Base-by-base conservation (phyloP, 345 rosid genomes). In the Triadica sebifera region DNA sequence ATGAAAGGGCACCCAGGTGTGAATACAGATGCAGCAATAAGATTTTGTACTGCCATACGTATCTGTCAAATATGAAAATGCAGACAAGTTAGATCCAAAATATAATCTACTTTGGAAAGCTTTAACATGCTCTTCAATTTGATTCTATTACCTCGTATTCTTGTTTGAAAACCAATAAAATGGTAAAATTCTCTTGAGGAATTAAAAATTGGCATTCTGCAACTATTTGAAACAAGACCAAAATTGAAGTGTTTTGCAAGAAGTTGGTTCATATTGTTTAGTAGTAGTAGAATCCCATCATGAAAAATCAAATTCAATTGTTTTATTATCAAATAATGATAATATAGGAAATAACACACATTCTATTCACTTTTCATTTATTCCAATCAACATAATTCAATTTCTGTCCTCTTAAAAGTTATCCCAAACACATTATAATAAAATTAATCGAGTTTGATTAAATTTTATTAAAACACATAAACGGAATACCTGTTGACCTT, bases 11-110 rank as follows among this genome's bases (percentile, higher is more conserved):
- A 61, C 97, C 97, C 74, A 93, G 50, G 84, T 87, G 89, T 50
- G 99, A 89, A 85, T 91, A 95, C 78, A 95, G 76, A 81, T 95
- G 99, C 83, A 95, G 67, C 85, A 95, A 81, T 70, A 89, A 86
- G 79, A 91, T 84, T 89, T 93, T 95, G 93, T 90, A 91, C 82
- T 90, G 97, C 94, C 92, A 89, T 8, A 87, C 88, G 72, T 86
- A 80, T 81, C 99, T 95, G 95, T 82, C 78, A 81, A 77, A 87
- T 8, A 76, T 34, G 17, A 24, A 66, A 52, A 74, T 19, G 34
- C 12, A 76, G 11, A 70, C 34, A 62, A 73, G 69, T 81, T 64
- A 84, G 74, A 49, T 66, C 65, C 64, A 64, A 66, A 29, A 45
- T 61, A 37, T 34, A 17, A 59, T 20, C 55, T 4, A 37, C 39